Base-by-base conservation (phyloP, 371 early-diverging fungal species). In the Mortierella polycephala region DNA sequence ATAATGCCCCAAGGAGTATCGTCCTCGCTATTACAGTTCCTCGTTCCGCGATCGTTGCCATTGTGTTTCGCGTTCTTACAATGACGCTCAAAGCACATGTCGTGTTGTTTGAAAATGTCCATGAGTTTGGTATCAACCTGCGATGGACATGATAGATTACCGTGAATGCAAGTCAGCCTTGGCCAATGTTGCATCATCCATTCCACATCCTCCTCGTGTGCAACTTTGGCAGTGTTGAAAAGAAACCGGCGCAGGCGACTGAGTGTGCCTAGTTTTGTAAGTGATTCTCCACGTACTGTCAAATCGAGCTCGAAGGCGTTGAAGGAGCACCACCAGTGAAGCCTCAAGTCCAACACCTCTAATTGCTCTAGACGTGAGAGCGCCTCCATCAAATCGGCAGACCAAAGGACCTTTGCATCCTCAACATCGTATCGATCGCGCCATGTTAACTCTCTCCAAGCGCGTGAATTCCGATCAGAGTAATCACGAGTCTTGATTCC, bases 311-410 rank as follows among this genome's bases (percentile, higher is more conserved):
- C n/a, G 11, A 50, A 16, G 5, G 50, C 50, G 11, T 50, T 18
- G 18, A 16, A 18, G n/a, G n/a, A 18, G 50, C 5, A 50, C 50
- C 50, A 50, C 16, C n/a, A 12, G 50, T 50, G 50, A 50, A 50
- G 50, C 50, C 50, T 50, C 50, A 50, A 16, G 50, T 50, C 50
- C 50, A 50, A 18, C 16, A 50, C 50, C 50, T 50, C 50, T 18
- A 50, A 16, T 5, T 50, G 50, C 50, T 50, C 50, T 18, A 50
- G 50, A 50, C 16, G 7, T 16, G 50, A 50, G 6, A 50, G 50
- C 16, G 50, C 50, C 16, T 50, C 50, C 50, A 50, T 50, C n/a
- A 50, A 18, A 50, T 12, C 50, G 11, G n/a, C 50, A 50, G 50
- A 50, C 50, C 50, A 50, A 50, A 12, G 50, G 6, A 50, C 18